A percentile compares a stretch with the other conserved stretches of the same genome.
phyloP scores from a whole-genome alignment of 768 basidiomycete genomes.

The Termitomyces sp. region DNA sequence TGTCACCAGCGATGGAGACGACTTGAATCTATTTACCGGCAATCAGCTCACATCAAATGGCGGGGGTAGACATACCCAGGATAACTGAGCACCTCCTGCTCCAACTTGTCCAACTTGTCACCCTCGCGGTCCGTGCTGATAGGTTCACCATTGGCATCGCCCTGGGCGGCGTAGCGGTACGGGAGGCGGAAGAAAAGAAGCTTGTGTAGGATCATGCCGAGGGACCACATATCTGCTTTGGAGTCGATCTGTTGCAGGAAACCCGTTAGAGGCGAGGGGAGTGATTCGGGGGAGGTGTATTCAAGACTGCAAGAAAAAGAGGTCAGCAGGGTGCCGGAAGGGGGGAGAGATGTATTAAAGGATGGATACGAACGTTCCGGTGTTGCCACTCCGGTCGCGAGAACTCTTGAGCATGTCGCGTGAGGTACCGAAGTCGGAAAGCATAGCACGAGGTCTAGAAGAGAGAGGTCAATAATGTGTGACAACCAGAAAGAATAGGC shows the following conservation, averaged over 20 bases:
- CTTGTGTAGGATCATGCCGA: conserved; percentile 95
- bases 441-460: conserved; percentile 83
- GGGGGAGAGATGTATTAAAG: conserved; percentile 24
- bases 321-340: background rate
- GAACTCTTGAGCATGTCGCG: conserved; percentile 81
- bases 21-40: conserved; percentile 38
- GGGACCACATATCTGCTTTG: conserved; percentile 95
- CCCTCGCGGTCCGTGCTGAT: conserved; percentile 40
- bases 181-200: conserved; percentile 89
- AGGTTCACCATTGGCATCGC: conserved; percentile 44
- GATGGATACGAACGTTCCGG: conserved; percentile 84
- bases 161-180: conserved; percentile 68
- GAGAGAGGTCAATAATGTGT: conserved; percentile 1
- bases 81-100: conserved; percentile 72
- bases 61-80: conserved; percentile 49
- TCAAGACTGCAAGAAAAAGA: conserved; percentile 52
- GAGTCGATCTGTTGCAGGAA: conserved; percentile 71
- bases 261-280: conserved; percentile 66
- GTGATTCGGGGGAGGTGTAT: conserved; percentile 85
- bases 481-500: conserved; percentile 4
- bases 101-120: conserved; percentile 67
- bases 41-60: background rate
- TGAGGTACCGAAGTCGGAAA: conserved; percentile 94
- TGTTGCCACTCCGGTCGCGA: conserved; percentile 80
- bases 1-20: conserved; percentile 44